Evolutionary conservation across 257 asterid genomes (phyloP).

Genomic region (Eustoma russellianum): DNA sequence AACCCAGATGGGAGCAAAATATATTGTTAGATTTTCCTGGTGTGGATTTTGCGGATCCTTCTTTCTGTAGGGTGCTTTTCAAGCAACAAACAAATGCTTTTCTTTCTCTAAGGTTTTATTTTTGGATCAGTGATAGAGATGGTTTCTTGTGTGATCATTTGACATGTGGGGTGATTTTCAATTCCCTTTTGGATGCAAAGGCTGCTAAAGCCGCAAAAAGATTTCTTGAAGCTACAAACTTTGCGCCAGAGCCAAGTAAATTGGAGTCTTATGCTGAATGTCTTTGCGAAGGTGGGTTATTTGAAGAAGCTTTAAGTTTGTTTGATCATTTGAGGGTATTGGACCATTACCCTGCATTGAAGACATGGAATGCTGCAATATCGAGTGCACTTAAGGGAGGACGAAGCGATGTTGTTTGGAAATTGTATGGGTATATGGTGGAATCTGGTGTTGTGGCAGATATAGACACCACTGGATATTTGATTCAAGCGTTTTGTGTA

Average conservation of each 20-base stretch:
- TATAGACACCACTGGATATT: too few relatives aligned
- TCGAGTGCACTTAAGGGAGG: too few relatives aligned
- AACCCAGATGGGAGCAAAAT: conserved; percentile 62
- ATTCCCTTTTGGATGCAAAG: too few relatives aligned
- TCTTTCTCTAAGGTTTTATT: conserved; percentile 39
- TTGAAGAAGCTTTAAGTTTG: conserved; percentile 34
- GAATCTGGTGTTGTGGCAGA: too few relatives aligned
- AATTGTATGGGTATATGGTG: too few relatives aligned
- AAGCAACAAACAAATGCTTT: conserved; percentile 37
- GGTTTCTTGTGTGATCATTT: conserved; percentile 28
- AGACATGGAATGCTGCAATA: too few relatives aligned
- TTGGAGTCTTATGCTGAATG: conserved; percentile 43
- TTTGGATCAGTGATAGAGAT: conserved; percentile 44
- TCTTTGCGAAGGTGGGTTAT: conserved; percentile 39
- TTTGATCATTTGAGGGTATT: conserved; percentile 25
- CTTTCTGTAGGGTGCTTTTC: conserved; percentile 45
- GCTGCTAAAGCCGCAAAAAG: too few relatives aligned
- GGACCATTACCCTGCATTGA: conserved; percentile 27
- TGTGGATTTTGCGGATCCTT: conserved; percentile 46
- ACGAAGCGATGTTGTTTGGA: too few relatives aligned
- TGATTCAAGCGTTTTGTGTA: too few relatives aligned
- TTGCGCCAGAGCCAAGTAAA: too few relatives aligned
- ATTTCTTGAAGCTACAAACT: too few relatives aligned
- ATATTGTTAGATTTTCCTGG: conserved; percentile 45
- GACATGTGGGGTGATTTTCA: conserved; percentile 32